Percentiles rank a stretch among this genome's conserved stretches.
These are phyloP conservation scores for Pugionium cornutum DNA, from an alignment of 345 rosid genomes.

Conservation along the genomic window DNA sequence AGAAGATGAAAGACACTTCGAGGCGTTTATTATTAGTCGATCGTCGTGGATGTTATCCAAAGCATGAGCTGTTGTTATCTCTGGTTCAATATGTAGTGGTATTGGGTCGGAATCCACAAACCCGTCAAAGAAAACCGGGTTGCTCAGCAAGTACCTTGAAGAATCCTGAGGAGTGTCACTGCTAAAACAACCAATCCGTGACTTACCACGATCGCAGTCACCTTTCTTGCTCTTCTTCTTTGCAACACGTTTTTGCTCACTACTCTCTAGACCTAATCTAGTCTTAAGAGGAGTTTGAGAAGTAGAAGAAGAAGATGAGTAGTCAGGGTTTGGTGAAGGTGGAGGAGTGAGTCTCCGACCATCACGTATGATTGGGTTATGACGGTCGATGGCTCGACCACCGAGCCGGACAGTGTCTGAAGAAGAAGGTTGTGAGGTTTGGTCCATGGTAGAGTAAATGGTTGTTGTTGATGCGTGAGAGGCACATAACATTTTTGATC, in stretches of 20 bases:
- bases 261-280: slow-evolving; percentile 44
- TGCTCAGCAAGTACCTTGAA: slow-evolving; percentile 37
- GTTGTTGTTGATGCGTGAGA: slow-evolving; percentile 80
- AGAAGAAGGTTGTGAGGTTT: slow-evolving; percentile 45
- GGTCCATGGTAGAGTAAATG: slow-evolving; percentile 56
- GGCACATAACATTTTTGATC: slow-evolving; percentile 36
- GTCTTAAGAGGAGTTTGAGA: slow-evolving; percentile 48
- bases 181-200: slow-evolving; percentile 34
- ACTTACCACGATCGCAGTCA: slow-evolving; percentile 24
- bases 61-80: slow-evolving; percentile 28
- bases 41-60: slow-evolving; percentile 25
- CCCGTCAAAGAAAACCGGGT: slow-evolving; percentile 43
- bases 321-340: slow-evolving; percentile 37
- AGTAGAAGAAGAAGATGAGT: slow-evolving; percentile 47
- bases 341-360: slow-evolving; percentile 55
- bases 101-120: slow-evolving; percentile 42
- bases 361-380: slow-evolving; percentile 83
- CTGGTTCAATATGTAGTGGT: slow-evolving; percentile 33
- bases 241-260: slow-evolving; percentile 22
- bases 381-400: slow-evolving; percentile 72
- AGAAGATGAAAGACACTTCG: slow-evolving; percentile 54
- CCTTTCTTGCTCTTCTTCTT: slow-evolving; percentile 46
- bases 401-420: slow-evolving; percentile 40
- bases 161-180: slow-evolving; percentile 40
- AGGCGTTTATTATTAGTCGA: slow-evolving; percentile 39